These are phyloP conservation scores for Colletotrichum sansevieriae DNA, from an alignment of 2,329 filamentous ascomycete genomes.

Conservation along the genomic window DNA sequence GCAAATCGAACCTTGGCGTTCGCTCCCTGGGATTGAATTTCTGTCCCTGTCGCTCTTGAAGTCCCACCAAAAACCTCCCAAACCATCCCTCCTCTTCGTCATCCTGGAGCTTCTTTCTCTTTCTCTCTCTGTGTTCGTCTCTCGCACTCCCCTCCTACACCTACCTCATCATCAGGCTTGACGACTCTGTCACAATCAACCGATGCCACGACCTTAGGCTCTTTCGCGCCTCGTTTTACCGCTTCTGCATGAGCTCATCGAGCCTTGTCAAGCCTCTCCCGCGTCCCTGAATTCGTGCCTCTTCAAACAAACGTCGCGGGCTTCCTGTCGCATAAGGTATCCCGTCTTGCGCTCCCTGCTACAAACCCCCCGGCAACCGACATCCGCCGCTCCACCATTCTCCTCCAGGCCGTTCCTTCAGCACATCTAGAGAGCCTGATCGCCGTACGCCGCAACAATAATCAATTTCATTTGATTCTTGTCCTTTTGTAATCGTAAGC, in stretches of 20 bases:
- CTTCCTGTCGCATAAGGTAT: conserved; percentile 29
- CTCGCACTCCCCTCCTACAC: conserved; percentile 43
- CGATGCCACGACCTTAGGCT: conserved; percentile 26
- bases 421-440: conserved; percentile 19
- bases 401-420: conserved; percentile 19
- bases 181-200: conserved; percentile 38
- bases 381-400: conserved; percentile 24
- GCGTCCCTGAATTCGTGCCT: conserved; percentile 9
- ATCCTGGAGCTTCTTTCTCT: conserved; percentile 30
- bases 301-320: conserved; percentile 26
- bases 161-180: conserved; percentile 34
- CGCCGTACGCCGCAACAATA: conserved; percentile 5
- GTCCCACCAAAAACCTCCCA: conserved; percentile 21
- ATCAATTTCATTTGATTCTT: not conserved
- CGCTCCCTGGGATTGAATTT: conserved; percentile 35
- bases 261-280: not conserved
- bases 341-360: conserved; percentile 26
- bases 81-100: conserved; percentile 20
- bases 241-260: conserved; percentile 22
- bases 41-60: conserved; percentile 17
- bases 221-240: conserved; percentile 29
- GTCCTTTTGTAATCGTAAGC: conserved; percentile 1
- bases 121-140: not conserved
- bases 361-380: conserved; percentile 16
- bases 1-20: conserved; percentile 23